A percentile compares a stretch with the other conserved stretches of the same genome.
Evolutionary conservation across 169 alveolate genomes (phyloP).

Genomic region (Toxoplasma gondii): DNA sequence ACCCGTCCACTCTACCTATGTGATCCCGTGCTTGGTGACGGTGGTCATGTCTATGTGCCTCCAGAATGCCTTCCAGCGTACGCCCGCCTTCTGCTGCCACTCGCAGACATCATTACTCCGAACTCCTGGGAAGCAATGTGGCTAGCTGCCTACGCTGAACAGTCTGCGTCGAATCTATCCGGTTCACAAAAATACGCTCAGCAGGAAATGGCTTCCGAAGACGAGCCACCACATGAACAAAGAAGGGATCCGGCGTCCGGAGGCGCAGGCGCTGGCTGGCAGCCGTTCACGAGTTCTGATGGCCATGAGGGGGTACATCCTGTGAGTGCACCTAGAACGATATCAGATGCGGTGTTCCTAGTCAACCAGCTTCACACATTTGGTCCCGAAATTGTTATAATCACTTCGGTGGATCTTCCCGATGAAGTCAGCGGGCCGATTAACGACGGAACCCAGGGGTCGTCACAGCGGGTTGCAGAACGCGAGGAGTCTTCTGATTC

Average conservation of each 20-base stretch:
- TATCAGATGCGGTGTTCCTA: neutral
- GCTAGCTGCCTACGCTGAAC: slow-evolving; percentile 42
- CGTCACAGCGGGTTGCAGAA: neutral
- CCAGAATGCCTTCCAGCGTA: slow-evolving; percentile 67
- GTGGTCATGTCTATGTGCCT: slow-evolving; percentile 71
- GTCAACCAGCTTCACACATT: slow-evolving; percentile 32
- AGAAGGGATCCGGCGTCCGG: neutral
- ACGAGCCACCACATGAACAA: neutral
- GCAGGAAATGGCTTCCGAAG: neutral
- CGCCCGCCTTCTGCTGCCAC: slow-evolving; percentile 67
- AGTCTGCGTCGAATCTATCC: neutral
- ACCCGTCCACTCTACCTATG: slow-evolving; percentile 45
- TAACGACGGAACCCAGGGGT: neutral
- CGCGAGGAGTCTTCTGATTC: neutral
- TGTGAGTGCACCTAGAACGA: neutral
- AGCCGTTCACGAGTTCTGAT: neutral
- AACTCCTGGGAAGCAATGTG: slow-evolving; percentile 75
- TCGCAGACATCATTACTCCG: slow-evolving; percentile 74
- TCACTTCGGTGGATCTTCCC: slow-evolving; percentile 24
- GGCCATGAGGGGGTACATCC: neutral
- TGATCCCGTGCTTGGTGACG: slow-evolving; percentile 79
- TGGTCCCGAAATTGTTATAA: slow-evolving; percentile 55
- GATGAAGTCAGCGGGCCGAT: neutral
- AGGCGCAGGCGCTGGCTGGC: slow-evolving; percentile 13
- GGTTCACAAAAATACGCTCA: neutral